Base-by-base conservation (phyloP, 352 stramenopile genomes). In the Phytophthora vignae region DNA sequence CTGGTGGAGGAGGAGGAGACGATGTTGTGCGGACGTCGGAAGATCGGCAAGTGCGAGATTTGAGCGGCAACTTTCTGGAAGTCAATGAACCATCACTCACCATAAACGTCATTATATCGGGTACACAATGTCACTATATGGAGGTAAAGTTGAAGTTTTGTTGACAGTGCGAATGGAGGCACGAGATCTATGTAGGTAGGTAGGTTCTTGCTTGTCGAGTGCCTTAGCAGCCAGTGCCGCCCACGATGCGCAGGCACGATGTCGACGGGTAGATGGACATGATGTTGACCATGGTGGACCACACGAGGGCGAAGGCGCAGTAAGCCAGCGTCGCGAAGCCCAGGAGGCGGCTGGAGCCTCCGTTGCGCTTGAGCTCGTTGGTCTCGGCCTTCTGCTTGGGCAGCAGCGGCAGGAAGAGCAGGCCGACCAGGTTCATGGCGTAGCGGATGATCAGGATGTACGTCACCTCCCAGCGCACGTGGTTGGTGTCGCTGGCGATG, bases 351-450 rank as follows among this genome's bases (percentile, higher is more conserved):
- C 73, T 84, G 15, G 67, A 71, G 44, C 78, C 78, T 53, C 81
- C 81, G 22, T 69, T 84, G 48, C 66, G 67, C 60, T 77, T 78
- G 19, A 86, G 60, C 53, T 80, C 68, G 33, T 76, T 75, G 11
- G 75, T 83, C 64, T 84, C 73, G 3, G 73, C 77, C 77, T 88
- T 88, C 58, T 90, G 79, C 27, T 54, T 62, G 11, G 83, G 81
- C 40, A 91, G 64, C 64, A 89, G 42, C 5, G 67, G 58, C 53
- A 90, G 64, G 63, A 84, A 88, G 31, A 76, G 12, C 54, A 71
- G 46, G 44, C 27, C 54, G 25, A 76, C 46, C 22, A 81, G 31
- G 46, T 76, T 81, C 54, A 83, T 76, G 55, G 61, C 55, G 55
- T 85, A 85, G 31, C 65, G 68, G 65, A 90, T 82, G 27, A 86